Base-by-base conservation (phyloP, 768 basidiomycete species). In the Russula ochroleuca region DNA sequence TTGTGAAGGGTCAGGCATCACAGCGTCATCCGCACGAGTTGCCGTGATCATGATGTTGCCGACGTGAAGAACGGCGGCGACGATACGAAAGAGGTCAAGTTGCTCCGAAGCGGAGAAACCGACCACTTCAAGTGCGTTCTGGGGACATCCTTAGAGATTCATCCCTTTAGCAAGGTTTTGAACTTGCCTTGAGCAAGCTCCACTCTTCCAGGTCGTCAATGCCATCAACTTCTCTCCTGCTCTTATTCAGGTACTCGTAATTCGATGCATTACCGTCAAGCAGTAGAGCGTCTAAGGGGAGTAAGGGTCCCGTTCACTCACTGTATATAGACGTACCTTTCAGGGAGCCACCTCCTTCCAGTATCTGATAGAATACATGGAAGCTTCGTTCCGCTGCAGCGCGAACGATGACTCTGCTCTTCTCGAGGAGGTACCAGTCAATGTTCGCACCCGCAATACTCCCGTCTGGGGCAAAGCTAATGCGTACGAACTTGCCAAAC, bases 391-490 rank as follows among this genome's bases (percentile, higher is more conserved):
- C 97, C 0, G 90, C 91, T 63, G 88, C 86, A 66, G 85, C 92
- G 58, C 97, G 79, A 45, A 85, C 85, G 9, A 96, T 92, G 2
- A 99, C 96, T 67, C 97, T 78, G 71, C 93, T 95, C 80, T 99
- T 99, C 79, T 99, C 97, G 61, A 99, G 78, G 35, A 99, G 79
- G 73, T 99, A 99, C 97, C 97, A 98, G 73, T 99, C 95, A 64
- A 98, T 94, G 72, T 94, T 98, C 28, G 97, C 97, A 0, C 97
- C 97, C 0, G 94, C 90, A 62, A 99, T 99, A 68, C 92, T 93
- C 2, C 96, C 95, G 67, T 91, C 86, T 0, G 90, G 87, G 1
- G 92, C 85, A 75, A 99, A 99, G 71, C 88, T 90, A 65, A 99
- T 98, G 50, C 94, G 82, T 52, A 99, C 91, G 73, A 99, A 99